Base-by-base conservation (phyloP, 768 basidiomycete genomes). In the Neoboletus magnificus region DNA sequence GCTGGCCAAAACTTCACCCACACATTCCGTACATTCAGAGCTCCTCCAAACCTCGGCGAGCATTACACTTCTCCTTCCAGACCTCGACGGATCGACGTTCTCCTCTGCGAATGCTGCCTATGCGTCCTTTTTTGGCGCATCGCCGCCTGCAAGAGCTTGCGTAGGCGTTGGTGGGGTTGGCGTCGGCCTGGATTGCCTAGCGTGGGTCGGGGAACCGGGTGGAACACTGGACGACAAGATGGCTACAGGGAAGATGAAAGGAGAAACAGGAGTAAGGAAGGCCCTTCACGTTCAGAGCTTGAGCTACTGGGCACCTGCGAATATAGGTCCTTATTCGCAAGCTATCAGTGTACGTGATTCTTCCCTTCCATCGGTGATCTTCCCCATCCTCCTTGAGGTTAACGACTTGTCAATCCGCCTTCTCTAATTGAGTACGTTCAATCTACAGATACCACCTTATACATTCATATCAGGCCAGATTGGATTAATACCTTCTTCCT, bases 221-320 rank as follows among this genome's bases (percentile, higher is more conserved):
- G 55, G 47, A 23, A 25, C 39, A 18, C 25, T 4, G 15, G 25
- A 39, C 22, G 30, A 37, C 23, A 74, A 74, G 50, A 53, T 11
- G 3, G 10, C 15, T 6, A 33, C 23, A 39, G 43, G 4, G 40
- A 50, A 5, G 37, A 48, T 53, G 32, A 56, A 36, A 23, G 66
- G 68, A 29, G 78, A 79, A 64, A 60, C 54, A 10, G 65, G 54
- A 20, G 46, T 65, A 7, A 76, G 95, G 42, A 82, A 82, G 52
- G 87, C 91, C 0, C 77, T 98, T 43, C 97, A 99, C 66, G 97
- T 99, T 2, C 97, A 98, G 71, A 82, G 94, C 10, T 66, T 98
- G 58, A 98, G 96, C 71, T 98, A 98, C 66, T 99, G 97, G 97
- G 97, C 95, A 27, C 94, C 97, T 13, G 97, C 97, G 11, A 99